Percentiles rank a stretch among this genome's conserved stretches.
Evolutionary conservation across 78 protist species (phyloP).

Genomic region (Creolimax fragrantissima): DNA sequence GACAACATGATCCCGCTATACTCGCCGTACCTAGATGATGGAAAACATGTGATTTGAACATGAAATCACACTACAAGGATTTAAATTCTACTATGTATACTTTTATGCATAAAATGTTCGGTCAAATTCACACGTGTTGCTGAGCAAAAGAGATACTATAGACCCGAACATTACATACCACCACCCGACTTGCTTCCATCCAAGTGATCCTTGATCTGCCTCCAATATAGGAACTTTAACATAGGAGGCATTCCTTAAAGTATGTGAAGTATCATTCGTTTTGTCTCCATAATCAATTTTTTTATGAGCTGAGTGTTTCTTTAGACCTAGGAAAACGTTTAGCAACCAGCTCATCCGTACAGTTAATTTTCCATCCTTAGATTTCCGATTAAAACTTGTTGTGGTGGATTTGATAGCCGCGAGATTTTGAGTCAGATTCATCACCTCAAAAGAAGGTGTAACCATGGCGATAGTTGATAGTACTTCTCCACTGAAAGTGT

Average conservation of each 20-base stretch:
- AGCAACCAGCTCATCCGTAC: not conserved
- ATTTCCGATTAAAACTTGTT: not conserved
- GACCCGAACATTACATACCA: not conserved
- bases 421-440: not conserved
- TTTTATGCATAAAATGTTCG: not conserved
- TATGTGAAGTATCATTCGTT: not conserved
- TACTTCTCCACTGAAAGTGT: too few relatives aligned
- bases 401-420: not conserved
- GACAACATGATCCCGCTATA: not conserved
- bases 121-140: not conserved
- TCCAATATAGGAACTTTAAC: not conserved
- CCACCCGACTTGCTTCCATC: not conserved
- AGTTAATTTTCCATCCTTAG: not conserved
- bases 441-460: too few relatives aligned
- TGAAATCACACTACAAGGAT: not conserved
- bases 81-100: not conserved
- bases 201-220: not conserved
- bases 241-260: not conserved
- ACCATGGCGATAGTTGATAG: too few relatives aligned
- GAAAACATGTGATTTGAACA: not conserved
- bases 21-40: not conserved
- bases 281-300: not conserved
- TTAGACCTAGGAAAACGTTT: not conserved
- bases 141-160: not conserved
- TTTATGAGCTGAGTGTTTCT: not conserved